These are phyloP conservation scores for Podaxis sp. DNA, from an alignment of 768 basidiomycete species.

Conservation along the genomic window DNA sequence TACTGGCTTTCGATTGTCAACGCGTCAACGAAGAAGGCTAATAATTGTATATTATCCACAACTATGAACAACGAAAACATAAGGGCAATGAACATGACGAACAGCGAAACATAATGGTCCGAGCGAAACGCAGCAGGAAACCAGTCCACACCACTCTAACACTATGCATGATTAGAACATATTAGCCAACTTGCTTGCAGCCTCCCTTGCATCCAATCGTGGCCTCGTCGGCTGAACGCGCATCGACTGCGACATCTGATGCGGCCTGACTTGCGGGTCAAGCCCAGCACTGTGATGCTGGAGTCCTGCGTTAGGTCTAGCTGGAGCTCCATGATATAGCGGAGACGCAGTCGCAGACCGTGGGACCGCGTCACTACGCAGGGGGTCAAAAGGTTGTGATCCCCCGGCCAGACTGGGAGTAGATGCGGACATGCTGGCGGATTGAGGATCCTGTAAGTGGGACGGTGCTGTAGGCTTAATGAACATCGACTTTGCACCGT, in stretches of 20 bases:
- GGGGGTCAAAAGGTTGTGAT: conserved; percentile 31
- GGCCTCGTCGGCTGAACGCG: conserved; percentile 69
- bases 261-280: conserved; percentile 63
- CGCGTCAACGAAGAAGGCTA: neutral
- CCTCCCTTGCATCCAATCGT: conserved; percentile 79
- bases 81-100: neutral
- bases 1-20: neutral
- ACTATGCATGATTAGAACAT: conserved; percentile 54
- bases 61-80: neutral
- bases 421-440: conserved; percentile 33
- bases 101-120: neutral
- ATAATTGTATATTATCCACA: neutral
- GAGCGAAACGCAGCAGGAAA: neutral
- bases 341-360: conserved; percentile 29
- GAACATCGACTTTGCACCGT: conserved; percentile 83
- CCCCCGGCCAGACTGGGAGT: conserved; percentile 26
- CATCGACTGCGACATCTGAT: conserved; percentile 71
- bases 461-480: conserved; percentile 48
- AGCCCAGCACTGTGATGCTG: conserved; percentile 29
- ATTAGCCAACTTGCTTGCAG: conserved; percentile 88
- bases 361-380: conserved; percentile 33
- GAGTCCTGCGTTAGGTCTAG: conserved; percentile 21
- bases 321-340: conserved; percentile 23
- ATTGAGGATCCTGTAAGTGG: conserved; percentile 28
- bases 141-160: neutral